These are phyloP conservation scores for Paradendryphiella salina DNA, from an alignment of 2,329 filamentous ascomycete genomes.

Conservation along the genomic window DNA sequence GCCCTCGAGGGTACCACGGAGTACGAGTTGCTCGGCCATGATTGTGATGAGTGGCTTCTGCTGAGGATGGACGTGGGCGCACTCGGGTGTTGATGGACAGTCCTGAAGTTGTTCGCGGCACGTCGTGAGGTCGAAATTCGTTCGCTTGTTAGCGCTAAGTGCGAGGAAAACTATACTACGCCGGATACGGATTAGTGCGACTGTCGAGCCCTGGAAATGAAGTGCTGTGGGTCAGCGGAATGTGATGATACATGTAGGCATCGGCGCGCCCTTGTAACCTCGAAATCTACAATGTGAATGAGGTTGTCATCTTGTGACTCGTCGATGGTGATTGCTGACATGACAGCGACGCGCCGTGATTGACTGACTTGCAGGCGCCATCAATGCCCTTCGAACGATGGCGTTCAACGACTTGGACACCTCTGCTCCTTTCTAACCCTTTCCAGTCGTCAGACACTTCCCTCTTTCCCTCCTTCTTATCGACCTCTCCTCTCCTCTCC, in stretches of 20 bases:
- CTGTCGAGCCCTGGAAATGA: neutral
- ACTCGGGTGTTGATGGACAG: constrained; percentile 34
- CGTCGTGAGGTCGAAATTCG: constrained; percentile 15
- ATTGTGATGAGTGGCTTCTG: constrained; percentile 47
- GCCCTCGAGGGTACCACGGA: constrained; percentile 97
- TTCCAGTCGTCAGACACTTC: constrained; percentile 6
- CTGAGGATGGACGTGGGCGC: constrained; percentile 39
- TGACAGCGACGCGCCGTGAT: no score
- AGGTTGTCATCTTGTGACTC: no score
- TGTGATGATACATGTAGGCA: neutral
- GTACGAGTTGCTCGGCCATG: constrained; percentile 93
- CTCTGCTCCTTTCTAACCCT: no score
- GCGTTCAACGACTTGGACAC: no score
- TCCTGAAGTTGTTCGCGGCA: constrained; percentile 28
- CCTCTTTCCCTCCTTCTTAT: constrained; percentile 47
- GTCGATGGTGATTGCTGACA: no score
- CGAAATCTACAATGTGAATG: no score
- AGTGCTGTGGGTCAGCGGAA: neutral
- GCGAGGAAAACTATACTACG: constrained; percentile 10
- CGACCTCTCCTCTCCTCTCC: constrained; percentile 46
- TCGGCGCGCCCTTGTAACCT: no score
- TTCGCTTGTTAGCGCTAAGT: no score
- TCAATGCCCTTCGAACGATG: no score
- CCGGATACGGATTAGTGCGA: neutral
- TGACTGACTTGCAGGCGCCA: no score